A percentile compares a stretch with the other conserved stretches of the same genome.
Conservation (phyloP, 306 rosid species). For the Lotus japonicus region DNA sequence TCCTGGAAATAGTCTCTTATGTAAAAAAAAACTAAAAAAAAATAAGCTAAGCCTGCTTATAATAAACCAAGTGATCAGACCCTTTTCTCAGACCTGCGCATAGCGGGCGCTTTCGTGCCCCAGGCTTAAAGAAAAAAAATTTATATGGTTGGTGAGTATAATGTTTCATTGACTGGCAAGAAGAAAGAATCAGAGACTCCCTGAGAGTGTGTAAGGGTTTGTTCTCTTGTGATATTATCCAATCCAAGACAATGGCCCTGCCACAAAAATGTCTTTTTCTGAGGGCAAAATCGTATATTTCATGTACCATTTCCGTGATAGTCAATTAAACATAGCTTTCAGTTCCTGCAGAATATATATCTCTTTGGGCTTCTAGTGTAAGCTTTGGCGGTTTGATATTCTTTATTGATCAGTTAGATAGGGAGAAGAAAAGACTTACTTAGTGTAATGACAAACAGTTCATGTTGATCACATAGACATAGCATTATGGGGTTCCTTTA, state of each 20-base stretch:
- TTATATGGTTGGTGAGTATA: conserved; percentile 27
- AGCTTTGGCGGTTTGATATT: conserved; percentile 51
- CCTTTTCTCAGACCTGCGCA: no score
- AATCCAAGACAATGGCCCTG: conserved; percentile 10
- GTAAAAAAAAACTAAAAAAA: no score
- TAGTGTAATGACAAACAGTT: conserved; percentile 37
- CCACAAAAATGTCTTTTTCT: conserved; percentile 46
- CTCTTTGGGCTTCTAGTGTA: conserved; percentile 39
- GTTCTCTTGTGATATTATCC: conserved; percentile 18
- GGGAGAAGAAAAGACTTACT: conserved; percentile 23
- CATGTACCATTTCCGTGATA: conserved; percentile 23
- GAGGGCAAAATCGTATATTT: conserved; percentile 26
- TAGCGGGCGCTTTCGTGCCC: no score
- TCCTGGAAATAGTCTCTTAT: no score
- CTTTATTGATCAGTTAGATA: conserved; percentile 30
- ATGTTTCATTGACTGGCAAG: conserved; percentile 26
- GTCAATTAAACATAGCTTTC: no score
- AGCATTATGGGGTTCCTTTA: conserved; percentile 38
- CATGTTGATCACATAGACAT: conserved; percentile 17
- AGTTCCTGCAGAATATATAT: conserved; percentile 35
- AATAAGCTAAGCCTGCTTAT: no score
- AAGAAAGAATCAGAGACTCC: conserved; percentile 37
- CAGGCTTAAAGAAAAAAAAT: no score
- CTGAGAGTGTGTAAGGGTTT: conserved; percentile 22
- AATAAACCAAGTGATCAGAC: no score